Base-by-base conservation (phyloP, 352 stramenopile genomes). In the Pythium vanterpoolii region DNA sequence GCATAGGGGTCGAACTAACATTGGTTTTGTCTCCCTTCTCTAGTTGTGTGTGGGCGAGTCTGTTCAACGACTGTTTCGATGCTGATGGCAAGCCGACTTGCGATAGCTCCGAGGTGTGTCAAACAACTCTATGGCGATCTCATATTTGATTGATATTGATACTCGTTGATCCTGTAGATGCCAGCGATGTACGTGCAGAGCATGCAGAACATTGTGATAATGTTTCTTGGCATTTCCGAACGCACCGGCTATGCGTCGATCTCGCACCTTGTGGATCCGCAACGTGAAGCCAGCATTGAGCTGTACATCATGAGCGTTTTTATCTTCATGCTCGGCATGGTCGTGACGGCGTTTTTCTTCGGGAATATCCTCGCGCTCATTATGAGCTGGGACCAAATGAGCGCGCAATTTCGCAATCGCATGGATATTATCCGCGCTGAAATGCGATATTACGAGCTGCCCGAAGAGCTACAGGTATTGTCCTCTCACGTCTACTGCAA, bases 391-490 rank as follows among this genome's bases (percentile, higher is more conserved):
- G 83, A 92, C 46, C 83, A 92, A 56, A 77, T 89, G 55, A 92
- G 77, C 52, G 77, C 80, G 13, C 74, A 85, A 54, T 92, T 89
- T 49, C 77, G 83, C 31, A 92, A 92, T 58, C 78, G 80, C 33
- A 93, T 95, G 83, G 86, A 93, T 59, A 87, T 90, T 68, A 90
- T 95, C 57, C 77, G 72, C 48, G 76, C 80, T 9, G 80, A 91
- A 45, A 90, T 93, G 81, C 78, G 79, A 28, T 83, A 93, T 45
- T 91, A 93, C 66, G 78, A 90, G 45, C 62, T 93, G 8, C 83
- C 81, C 1, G 72, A 87, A 52, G 81, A 89, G 18, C 55, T 91
- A 23, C 75, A 81, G 66, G 72, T 80, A 46, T n/a, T 23, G 34
- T 21, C 8, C 10, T 38, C 10, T 30, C 7, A 38, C 18, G 23